A percentile compares a stretch with the other conserved stretches of the same genome.
These are phyloP conservation scores for Aspergillus fumigatus DNA, from an alignment of 2,329 filamentous ascomycete genomes.

Conservation along the genomic window DNA sequence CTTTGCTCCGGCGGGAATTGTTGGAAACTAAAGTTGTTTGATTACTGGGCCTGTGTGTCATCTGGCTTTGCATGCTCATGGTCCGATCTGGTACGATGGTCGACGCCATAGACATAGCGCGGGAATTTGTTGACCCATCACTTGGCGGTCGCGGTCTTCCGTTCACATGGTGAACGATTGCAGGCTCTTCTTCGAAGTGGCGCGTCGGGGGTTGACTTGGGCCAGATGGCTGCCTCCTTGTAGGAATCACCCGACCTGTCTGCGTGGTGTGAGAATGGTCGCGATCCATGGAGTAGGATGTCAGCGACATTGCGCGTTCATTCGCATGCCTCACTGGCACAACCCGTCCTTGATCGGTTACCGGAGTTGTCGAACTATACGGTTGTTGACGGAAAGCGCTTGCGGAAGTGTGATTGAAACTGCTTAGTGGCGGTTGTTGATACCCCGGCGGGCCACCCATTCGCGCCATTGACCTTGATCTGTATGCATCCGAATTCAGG, in stretches of 20 bases:
- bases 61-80: constrained; percentile 53
- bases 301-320: constrained; percentile 95
- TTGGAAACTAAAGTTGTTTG: constrained; percentile 52
- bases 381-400: constrained; percentile 74
- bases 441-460: constrained; percentile 69
- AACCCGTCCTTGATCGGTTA: constrained; percentile 84
- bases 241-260: constrained; percentile 77
- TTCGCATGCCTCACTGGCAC: constrained; percentile 91
- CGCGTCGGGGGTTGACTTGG: constrained; percentile 28
- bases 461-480: constrained; percentile 88
- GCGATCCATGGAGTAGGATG: constrained; percentile 70
- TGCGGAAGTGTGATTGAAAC: constrained; percentile 63
- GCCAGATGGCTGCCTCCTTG: constrained; percentile 59
- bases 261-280: constrained; percentile 85
- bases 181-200: constrained; percentile 44
- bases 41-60: constrained; percentile 48
- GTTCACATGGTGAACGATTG: constrained; percentile 43
- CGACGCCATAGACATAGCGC: constrained; percentile 92
- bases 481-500: constrained; percentile 77
- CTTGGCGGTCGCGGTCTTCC: constrained; percentile 38
- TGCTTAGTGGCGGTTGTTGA: constrained; percentile 53
- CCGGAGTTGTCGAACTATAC: constrained; percentile 62
- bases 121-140: constrained; percentile 42
- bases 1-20: constrained; percentile 58
- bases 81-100: constrained; percentile 53